Conservation (phyloP, 164 flowering plant species). For the Malania oleifera region DNA sequence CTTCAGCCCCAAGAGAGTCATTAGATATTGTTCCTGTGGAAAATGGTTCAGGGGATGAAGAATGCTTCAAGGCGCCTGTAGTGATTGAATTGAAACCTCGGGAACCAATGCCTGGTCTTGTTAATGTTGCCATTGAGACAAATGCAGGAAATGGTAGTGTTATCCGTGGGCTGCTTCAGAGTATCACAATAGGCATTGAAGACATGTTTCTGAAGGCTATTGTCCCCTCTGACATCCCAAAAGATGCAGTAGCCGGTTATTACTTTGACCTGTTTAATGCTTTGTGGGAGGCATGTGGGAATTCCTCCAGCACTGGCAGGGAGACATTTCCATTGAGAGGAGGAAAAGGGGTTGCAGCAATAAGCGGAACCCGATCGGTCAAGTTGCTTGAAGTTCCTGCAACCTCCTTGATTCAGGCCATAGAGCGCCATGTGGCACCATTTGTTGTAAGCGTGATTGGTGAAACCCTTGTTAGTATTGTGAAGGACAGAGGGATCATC, state of each 20-base stretch:
- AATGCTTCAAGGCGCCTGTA: slow-evolving; percentile 43
- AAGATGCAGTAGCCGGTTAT: slow-evolving; percentile 46
- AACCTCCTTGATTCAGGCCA: slow-evolving; percentile 41
- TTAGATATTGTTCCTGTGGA: slow-evolving; percentile 54
- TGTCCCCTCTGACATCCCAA: slow-evolving; percentile 49
- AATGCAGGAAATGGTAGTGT: slow-evolving; percentile 78
- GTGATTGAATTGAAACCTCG: slow-evolving; percentile 70
- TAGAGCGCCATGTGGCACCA: slow-evolving; percentile 59
- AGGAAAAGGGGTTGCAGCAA: slow-evolving; percentile 77
- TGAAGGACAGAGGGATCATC: slow-evolving; percentile 56
- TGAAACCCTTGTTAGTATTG: slow-evolving; percentile 44
- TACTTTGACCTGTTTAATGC: slow-evolving; percentile 60
- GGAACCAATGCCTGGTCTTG: slow-evolving; percentile 85
- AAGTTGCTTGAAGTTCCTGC: slow-evolving; percentile 77
- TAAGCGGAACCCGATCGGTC: slow-evolving; percentile 81
- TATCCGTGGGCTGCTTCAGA: slow-evolving; percentile 61
- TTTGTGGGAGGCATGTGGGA: slow-evolving; percentile 83
- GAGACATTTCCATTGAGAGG: slow-evolving; percentile 77
- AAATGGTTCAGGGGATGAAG: slow-evolving; percentile 34
- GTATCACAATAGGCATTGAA: slow-evolving; percentile 76
- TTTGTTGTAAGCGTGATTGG: slow-evolving; percentile 83
- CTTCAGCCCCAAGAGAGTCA: slow-evolving; percentile 20
- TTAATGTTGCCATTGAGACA: slow-evolving; percentile 70
- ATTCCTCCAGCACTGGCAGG: slow-evolving; percentile 62
- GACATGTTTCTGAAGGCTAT: slow-evolving; percentile 81